Conservation (phyloP, 2,329 filamentous ascomycete genomes). For the Harringtonia lauricola region DNA sequence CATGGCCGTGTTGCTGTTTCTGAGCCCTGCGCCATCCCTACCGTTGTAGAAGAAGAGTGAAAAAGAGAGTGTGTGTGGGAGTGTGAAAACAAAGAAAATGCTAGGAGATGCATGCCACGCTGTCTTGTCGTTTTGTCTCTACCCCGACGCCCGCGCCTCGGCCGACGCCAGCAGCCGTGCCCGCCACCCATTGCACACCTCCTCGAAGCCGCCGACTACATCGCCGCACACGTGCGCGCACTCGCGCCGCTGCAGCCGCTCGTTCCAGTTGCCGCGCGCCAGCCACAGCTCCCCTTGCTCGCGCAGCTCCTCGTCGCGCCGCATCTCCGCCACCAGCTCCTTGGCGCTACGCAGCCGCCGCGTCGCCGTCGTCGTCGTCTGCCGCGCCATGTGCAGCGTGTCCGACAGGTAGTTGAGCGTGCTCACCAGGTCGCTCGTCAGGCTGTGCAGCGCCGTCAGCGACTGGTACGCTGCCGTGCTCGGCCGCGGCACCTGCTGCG, state of each 20-base stretch:
- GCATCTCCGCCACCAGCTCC: slow-evolving; percentile 77
- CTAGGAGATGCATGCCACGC: no score
- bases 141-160: slow-evolving; percentile 25
- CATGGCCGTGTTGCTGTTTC: no score
- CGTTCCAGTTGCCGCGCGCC: slow-evolving; percentile 71
- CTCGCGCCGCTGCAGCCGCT: slow-evolving; percentile 63
- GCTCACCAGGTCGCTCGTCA: slow-evolving; percentile 64
- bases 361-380: slow-evolving; percentile 73
- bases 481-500: slow-evolving; percentile 55
- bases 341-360: slow-evolving; percentile 70
- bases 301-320: slow-evolving; percentile 67
- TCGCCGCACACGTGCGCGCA: slow-evolving; percentile 76
- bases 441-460: slow-evolving; percentile 54
- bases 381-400: slow-evolving; percentile 85
- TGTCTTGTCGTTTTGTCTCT: no score
- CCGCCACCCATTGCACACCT: slow-evolving; percentile 77
- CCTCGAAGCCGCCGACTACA: slow-evolving; percentile 86
- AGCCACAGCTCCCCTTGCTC: slow-evolving; percentile 80
- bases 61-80: no score
- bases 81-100: no score
- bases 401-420: slow-evolving; percentile 82
- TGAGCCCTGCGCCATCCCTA: no score
- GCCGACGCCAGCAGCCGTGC: slow-evolving; percentile 58
- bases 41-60: neutral
- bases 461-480: slow-evolving; percentile 53